Evolutionary conservation across 2,329 filamentous ascomycete genomes (phyloP).

Genomic region (Aotearoamyces nothofagi): DNA sequence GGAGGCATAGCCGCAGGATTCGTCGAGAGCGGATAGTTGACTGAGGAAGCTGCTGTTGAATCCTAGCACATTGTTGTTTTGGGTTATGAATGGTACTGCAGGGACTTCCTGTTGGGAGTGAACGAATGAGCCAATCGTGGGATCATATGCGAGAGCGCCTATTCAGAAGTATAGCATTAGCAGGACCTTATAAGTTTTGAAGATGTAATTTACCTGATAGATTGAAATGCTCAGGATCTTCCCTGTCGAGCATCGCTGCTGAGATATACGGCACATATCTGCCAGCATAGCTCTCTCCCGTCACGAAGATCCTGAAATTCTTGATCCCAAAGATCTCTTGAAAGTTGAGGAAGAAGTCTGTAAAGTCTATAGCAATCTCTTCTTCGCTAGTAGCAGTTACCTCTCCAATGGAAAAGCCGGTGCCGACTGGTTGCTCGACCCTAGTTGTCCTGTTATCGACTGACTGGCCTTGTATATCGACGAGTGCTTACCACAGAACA

Average conservation of each 20-base stretch:
- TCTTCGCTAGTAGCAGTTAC: conserved; percentile 24
- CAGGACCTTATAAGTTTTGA: neutral
- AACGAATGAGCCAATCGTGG: conserved; percentile 9
- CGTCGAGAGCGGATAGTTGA: conserved; percentile 23
- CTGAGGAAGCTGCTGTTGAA: conserved; percentile 27
- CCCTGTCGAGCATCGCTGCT: conserved; percentile 31
- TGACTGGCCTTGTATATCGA: no score
- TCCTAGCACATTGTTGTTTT: conserved; percentile 26
- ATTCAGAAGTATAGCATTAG: conserved; percentile 3
- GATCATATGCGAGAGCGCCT: conserved; percentile 12
- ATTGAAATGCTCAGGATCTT: conserved; percentile 33
- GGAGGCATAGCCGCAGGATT: conserved; percentile 28
- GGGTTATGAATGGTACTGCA: conserved; percentile 24
- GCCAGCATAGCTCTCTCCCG: conserved; percentile 37
- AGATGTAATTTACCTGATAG: conserved; percentile 33
- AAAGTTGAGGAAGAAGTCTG: conserved; percentile 37
- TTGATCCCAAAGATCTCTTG: conserved; percentile 35
- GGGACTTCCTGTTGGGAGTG: conserved; percentile 16
- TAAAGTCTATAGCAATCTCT: conserved; percentile 28
- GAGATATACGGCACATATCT: conserved; percentile 42
- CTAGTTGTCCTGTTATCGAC: no score
- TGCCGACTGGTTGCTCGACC: conserved; percentile 31
- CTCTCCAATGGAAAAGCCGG: conserved; percentile 11
- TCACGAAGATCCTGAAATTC: conserved; percentile 35
- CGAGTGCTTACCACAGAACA: conserved; percentile 17